These are phyloP conservation scores for Eimeria maxima DNA, from an alignment of 169 alveolate species.

Conservation along the genomic window DNA sequence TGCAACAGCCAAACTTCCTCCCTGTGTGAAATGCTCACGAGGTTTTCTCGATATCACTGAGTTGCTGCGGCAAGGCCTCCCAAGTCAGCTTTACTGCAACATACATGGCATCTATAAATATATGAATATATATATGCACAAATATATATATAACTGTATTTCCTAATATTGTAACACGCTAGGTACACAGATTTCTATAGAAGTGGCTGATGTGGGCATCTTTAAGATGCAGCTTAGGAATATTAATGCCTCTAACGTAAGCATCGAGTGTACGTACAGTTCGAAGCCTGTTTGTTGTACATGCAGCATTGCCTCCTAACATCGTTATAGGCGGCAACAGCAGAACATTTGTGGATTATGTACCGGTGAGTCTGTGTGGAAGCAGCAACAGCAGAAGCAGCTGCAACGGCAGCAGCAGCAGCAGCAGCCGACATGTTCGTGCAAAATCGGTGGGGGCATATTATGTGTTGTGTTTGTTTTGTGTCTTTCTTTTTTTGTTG, in stretches of 20 bases:
- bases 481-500: background rate
- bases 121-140: too few relatives aligned
- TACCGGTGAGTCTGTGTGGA: background rate
- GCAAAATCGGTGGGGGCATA: too few relatives aligned
- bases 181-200: too few relatives aligned
- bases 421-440: background rate
- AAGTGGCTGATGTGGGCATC: too few relatives aligned
- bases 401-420: background rate
- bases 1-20: background rate
- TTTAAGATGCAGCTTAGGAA: too few relatives aligned
- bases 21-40: background rate
- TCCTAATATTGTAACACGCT: too few relatives aligned
- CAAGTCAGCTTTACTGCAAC: background rate
- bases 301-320: background rate
- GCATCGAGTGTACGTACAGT: background rate
- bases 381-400: background rate
- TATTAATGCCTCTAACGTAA: too few relatives aligned
- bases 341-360: background rate
- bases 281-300: background rate
- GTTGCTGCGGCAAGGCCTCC: slow-evolving; percentile 10
- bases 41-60: slow-evolving; percentile 1
- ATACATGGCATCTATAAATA: background rate
- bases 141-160: too few relatives aligned
- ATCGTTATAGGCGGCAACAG: background rate
- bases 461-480: background rate